A percentile compares a stretch with the other conserved stretches of the same genome.
phyloP scores from a whole-genome alignment of 768 basidiomycete species.

The Pisolithus sp. region DNA sequence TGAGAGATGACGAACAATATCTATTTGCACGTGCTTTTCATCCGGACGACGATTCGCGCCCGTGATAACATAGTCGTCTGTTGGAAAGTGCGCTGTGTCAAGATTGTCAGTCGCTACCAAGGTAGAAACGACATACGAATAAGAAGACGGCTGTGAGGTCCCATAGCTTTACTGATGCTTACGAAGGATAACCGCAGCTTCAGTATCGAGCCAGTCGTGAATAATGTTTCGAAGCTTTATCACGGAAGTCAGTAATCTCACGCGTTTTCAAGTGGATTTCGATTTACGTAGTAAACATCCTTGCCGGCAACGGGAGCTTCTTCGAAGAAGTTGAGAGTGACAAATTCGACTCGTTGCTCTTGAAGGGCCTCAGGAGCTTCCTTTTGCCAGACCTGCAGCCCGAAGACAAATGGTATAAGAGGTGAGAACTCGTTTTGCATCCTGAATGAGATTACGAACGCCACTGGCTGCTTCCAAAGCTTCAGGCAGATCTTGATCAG shows the following conservation, averaged over 20 bases:
- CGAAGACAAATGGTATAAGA: neutral
- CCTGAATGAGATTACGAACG: neutral
- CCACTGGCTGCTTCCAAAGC: neutral
- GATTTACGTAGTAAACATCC: conserved; percentile 28
- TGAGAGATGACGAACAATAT: neutral
- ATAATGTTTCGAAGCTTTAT: conserved; percentile 19
- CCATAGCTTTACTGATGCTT: conserved; percentile 26
- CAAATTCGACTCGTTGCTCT: neutral
- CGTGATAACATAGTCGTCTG: neutral
- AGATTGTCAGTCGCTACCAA: neutral
- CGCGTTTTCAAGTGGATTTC: neutral
- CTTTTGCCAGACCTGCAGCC: neutral
- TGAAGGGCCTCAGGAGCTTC: neutral
- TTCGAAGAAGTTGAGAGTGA: neutral
- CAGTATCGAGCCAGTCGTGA: conserved; percentile 30
- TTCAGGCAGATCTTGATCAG: neutral
- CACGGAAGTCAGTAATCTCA: neutral
- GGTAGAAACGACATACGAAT: conserved; percentile 18
- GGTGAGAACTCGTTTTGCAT: neutral
- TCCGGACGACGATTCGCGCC: neutral
- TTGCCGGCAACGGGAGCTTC: conserved; percentile 4
- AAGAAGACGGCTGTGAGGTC: conserved; percentile 24
- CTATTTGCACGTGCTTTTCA: neutral
- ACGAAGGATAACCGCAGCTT: conserved; percentile 20
- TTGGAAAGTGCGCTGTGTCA: neutral